phyloP scores from a whole-genome alignment of 1,139 yeast genomes.

The Sugiyamaella japonica region DNA sequence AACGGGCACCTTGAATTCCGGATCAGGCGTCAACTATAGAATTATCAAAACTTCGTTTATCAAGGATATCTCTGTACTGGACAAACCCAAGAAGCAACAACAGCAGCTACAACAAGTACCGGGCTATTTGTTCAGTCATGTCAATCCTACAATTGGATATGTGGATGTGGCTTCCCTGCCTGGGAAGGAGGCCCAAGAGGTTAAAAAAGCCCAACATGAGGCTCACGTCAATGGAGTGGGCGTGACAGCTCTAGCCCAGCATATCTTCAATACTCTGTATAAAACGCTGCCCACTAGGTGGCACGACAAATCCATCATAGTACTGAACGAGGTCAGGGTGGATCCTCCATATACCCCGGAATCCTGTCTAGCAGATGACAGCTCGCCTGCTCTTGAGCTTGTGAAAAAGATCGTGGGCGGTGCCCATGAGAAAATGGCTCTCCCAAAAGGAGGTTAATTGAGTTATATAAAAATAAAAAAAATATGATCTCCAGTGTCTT shows the following conservation, averaged over 20 bases:
- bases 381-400: slow-evolving; percentile 44
- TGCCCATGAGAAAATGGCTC: slow-evolving; percentile 55
- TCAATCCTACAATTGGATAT: slow-evolving; percentile 35
- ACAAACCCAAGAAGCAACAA: slow-evolving; percentile 36
- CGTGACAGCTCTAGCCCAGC: slow-evolving; percentile 50
- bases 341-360: slow-evolving; percentile 52
- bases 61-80: slow-evolving; percentile 52
- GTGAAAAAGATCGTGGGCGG: slow-evolving; percentile 57
- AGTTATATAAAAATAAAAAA: slow-evolving; percentile 2
- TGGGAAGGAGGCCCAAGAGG: slow-evolving; percentile 30
- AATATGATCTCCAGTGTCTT: not conserved
- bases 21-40: slow-evolving; percentile 43
- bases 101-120: slow-evolving; percentile 16
- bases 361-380: slow-evolving; percentile 40
- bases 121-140: slow-evolving; percentile 28
- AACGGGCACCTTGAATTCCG: slow-evolving; percentile 17
- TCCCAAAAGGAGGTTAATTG: slow-evolving; percentile 60
- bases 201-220: slow-evolving; percentile 29
- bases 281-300: slow-evolving; percentile 52
- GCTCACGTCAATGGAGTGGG: slow-evolving; percentile 42
- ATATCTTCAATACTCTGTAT: slow-evolving; percentile 50
- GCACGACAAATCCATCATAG: slow-evolving; percentile 50
- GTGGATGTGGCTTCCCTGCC: slow-evolving; percentile 34
- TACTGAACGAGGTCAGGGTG: slow-evolving; percentile 53
- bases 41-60: slow-evolving; percentile 61